These are phyloP conservation scores for Elsinoe ampelina DNA, from an alignment of 2,329 filamentous ascomycete genomes.

Conservation along the genomic window DNA sequence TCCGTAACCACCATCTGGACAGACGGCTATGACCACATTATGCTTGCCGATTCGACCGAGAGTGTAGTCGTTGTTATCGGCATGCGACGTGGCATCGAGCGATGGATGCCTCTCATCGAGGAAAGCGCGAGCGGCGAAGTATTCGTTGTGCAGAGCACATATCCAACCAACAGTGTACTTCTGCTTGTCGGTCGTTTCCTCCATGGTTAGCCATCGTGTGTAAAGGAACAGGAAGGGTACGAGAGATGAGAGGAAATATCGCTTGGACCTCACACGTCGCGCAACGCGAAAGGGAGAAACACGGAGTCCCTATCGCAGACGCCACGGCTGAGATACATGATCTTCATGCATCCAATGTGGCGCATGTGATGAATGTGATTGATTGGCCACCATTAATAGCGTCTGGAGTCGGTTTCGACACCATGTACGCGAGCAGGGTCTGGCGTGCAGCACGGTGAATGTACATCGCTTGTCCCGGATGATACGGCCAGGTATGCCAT, in stretches of 20 bases:
- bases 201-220: no score
- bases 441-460: no score
- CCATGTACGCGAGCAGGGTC: no score
- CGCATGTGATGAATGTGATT: neutral
- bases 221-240: no score
- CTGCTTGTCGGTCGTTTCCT: neutral
- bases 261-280: no score
- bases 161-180: conserved; percentile 39
- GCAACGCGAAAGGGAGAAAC: no score
- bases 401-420: no score
- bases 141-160: conserved; percentile 32
- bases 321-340: neutral
- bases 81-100: conserved; percentile 8
- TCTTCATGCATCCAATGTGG: neutral
- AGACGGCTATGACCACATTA: conserved; percentile 27
- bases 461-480: no score
- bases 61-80: conserved; percentile 23
- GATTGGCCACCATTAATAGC: no score
- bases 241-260: no score
- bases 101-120: conserved; percentile 33
- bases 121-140: conserved; percentile 31
- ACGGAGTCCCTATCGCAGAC: neutral
- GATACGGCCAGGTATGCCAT: no score
- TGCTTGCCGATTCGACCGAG: conserved; percentile 26
- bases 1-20: conserved; percentile 21